Conservation (phyloP, 2,329 filamentous ascomycete species). For the Zymoseptoria brevis region DNA sequence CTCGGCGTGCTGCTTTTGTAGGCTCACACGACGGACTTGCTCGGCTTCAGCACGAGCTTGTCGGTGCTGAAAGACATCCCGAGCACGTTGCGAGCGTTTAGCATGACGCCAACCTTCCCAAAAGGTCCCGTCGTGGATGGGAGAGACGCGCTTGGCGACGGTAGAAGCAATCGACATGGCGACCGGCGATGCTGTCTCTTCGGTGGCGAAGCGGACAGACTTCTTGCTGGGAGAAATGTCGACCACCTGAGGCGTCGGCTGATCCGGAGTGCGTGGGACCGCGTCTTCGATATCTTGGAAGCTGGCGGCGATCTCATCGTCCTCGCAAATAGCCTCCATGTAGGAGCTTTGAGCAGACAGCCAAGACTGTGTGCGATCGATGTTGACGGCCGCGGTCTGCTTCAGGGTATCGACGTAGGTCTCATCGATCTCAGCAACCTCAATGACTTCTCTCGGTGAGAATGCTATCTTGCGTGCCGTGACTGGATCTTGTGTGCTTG, state of each 20-base stretch:
- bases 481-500: constrained; percentile 43
- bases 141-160: constrained; percentile 24
- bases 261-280: constrained; percentile 26
- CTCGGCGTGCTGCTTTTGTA: constrained; percentile 64
- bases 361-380: constrained; percentile 82
- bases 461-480: constrained; percentile 53
- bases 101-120: constrained; percentile 62
- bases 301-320: constrained; percentile 23
- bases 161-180: neutral
- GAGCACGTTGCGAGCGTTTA: constrained; percentile 51
- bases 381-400: constrained; percentile 60
- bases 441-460: constrained; percentile 32
- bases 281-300: constrained; percentile 25
- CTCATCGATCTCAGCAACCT: constrained; percentile 50
- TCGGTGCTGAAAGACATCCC: constrained; percentile 78
- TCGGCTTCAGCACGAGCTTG: constrained; percentile 80
- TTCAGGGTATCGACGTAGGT: constrained; percentile 67
- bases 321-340: constrained; percentile 27
- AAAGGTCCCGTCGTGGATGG: constrained; percentile 52
- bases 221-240: constrained; percentile 52
- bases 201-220: constrained; percentile 57
- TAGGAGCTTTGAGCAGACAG: constrained; percentile 74
- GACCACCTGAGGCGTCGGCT: constrained; percentile 13
- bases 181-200: constrained; percentile 14
- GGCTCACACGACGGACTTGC: constrained; percentile 71